Conservation (phyloP, 2,329 filamentous ascomycete genomes). For the Cercospora canescens region DNA sequence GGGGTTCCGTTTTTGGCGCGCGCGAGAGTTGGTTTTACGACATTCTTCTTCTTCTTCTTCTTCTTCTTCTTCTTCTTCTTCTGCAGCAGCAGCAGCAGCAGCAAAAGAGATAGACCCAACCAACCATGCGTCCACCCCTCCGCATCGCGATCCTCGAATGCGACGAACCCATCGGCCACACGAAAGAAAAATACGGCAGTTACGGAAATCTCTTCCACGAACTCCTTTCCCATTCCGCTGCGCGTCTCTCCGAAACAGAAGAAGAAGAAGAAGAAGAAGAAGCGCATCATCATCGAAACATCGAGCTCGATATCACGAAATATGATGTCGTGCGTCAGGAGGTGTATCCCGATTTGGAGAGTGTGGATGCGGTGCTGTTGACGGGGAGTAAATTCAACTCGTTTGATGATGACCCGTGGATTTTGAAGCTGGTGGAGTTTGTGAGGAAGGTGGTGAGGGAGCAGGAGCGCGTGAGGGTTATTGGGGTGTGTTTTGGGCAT, state of each 20-base stretch:
- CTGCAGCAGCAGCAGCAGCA: too few species aligned
- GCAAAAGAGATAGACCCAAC: background rate
- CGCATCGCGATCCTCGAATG: conserved; percentile 87
- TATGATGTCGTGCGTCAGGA: conserved; percentile 71
- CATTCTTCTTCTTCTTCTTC: too few species aligned
- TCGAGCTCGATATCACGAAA: conserved; percentile 58
- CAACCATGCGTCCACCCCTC: conserved; percentile 40
- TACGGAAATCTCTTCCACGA: conserved; percentile 67
- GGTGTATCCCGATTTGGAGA: conserved; percentile 69
- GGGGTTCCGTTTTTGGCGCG: too few species aligned
- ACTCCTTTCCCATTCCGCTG: conserved; percentile 53
- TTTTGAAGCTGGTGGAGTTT: conserved; percentile 70
- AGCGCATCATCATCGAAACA: too few species aligned
- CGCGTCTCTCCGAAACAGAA: conserved; percentile 45
- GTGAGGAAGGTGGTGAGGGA: conserved; percentile 60
- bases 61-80: too few species aligned
- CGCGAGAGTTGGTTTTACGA: too few species aligned
- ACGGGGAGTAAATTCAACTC: conserved; percentile 70
- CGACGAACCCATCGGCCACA: conserved; percentile 70
- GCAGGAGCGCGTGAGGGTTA: conserved; percentile 63
- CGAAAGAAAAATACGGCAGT: conserved; percentile 64
- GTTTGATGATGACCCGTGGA: conserved; percentile 75
- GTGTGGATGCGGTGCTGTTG: conserved; percentile 79
- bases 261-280: conserved; percentile 46
- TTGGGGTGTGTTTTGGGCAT: conserved; percentile 86